phyloP scores from a whole-genome alignment of 352 stramenopile species.

The Globisporangium barbulae region DNA sequence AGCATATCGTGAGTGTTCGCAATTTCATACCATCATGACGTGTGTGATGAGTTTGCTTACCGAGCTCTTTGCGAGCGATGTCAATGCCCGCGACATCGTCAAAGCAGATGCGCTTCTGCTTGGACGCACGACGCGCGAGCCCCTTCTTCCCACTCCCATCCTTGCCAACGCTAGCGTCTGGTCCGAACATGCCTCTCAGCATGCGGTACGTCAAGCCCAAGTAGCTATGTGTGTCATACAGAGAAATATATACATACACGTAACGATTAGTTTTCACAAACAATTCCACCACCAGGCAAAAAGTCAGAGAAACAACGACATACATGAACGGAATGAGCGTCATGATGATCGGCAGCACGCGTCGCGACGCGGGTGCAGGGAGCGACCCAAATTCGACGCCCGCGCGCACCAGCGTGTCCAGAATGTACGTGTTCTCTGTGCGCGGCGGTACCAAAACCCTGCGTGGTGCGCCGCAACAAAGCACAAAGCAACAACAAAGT shows the following conservation, averaged over 20 bases:
- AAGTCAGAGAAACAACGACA: not conserved
- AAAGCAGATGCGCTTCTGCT: conserved; percentile 70
- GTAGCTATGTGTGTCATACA: conserved; percentile 38
- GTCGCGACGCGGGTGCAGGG: conserved; percentile 37
- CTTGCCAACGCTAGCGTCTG: conserved; percentile 53
- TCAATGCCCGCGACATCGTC: conserved; percentile 94
- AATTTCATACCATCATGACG: not conserved
- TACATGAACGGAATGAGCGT: conserved; percentile 75
- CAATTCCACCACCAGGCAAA: not conserved
- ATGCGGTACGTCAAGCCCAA: conserved; percentile 83
- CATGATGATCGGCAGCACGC: conserved; percentile 53
- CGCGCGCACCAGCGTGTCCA: conserved; percentile 55
- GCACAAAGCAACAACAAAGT: conserved; percentile 12
- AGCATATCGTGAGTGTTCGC: not conserved
- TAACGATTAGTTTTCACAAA: not conserved
- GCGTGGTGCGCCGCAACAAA: not conserved
- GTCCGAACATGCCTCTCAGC: conserved; percentile 61
- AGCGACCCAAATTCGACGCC: conserved; percentile 73
- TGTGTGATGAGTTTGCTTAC: conserved; percentile 18
- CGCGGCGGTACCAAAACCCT: conserved; percentile 72
- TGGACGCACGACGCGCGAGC: conserved; percentile 26
- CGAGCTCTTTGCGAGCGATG: conserved; percentile 90
- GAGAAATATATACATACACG: not conserved
- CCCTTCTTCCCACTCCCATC: conserved; percentile 57
- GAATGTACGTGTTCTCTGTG: conserved; percentile 67